Percentiles rank a stretch among this genome's conserved stretches.
Conservation (phyloP, 164 flowering plant genomes). For the Tetracentron sinense region DNA sequence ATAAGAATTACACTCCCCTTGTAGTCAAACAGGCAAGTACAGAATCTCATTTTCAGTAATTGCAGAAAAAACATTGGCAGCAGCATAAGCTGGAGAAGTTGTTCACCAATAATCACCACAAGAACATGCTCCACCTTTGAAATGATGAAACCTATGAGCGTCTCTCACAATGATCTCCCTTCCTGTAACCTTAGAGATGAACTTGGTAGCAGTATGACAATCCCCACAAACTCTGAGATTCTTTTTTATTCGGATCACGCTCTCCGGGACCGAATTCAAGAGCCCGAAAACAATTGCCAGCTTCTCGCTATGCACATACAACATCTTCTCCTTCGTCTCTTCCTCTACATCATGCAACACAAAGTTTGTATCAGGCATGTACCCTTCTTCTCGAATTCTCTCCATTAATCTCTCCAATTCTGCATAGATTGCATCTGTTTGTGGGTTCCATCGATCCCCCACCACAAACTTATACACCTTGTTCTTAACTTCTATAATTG, state of each 20-base stretch:
- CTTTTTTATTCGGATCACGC: conserved; percentile 21
- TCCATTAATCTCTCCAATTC: conserved; percentile 16
- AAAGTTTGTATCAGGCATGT: conserved; percentile 24
- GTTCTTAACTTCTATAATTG: conserved; percentile 21
- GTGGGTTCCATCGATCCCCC: conserved; percentile 21
- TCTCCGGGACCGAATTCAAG: conserved; percentile 18
- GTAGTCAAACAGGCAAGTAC: too few species aligned
- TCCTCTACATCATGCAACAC: conserved; percentile 34
- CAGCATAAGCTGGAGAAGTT: too few species aligned
- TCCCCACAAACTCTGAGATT: conserved; percentile 35
- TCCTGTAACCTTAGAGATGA: conserved; percentile 23
- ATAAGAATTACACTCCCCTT: too few species aligned
- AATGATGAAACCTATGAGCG: conserved; percentile 30
- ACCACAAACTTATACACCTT: conserved; percentile 22
- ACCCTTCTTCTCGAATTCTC: conserved; percentile 24
- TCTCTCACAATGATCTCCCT: conserved; percentile 31
- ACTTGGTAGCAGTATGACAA: conserved; percentile 34
- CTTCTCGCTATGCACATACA: conserved; percentile 32
- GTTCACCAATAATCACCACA: conserved; percentile 35
- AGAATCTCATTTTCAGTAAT: too few species aligned
- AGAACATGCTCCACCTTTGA: conserved; percentile 27
- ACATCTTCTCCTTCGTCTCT: conserved; percentile 29
- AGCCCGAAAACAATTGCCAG: conserved; percentile 34
- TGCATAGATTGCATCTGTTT: conserved; percentile 17
- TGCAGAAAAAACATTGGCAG: too few species aligned